Evolutionary conservation across 257 asterid genomes (phyloP), one percentile per base, ranked within the genome.

Genomic region (Phtheirospermum japonicum): DNA sequence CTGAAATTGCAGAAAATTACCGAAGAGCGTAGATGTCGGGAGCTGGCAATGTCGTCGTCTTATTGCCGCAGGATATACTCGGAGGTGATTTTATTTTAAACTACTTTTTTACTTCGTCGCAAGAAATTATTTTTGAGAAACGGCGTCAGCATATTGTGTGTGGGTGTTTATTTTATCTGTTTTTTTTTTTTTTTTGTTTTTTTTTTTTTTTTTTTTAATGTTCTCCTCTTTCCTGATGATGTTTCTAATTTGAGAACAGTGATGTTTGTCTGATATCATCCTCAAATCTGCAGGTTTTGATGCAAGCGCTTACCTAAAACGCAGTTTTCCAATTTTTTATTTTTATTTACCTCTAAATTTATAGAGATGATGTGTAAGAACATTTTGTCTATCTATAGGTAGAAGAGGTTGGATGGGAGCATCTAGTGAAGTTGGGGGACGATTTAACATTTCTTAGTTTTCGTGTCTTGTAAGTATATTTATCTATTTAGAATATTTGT

Each of bases 331-430:
- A n/a, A n/a, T n/a, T n/a, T n/a, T n/a, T n/a, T n/a, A n/a, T n/a
- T n/a, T n/a, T n/a, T n/a, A n/a, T n/a, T n/a, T n/a, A n/a, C n/a
- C n/a, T n/a, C n/a, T n/a, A n/a, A n/a, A n/a, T n/a, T n/a, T n/a
- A n/a, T n/a, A n/a, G n/a, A n/a, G n/a, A n/a, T n/a, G n/a, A n/a
- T n/a, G n/a, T n/a, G n/a, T n/a, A n/a, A n/a, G n/a, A n/a, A n/a
- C n/a, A n/a, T n/a, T n/a, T n/a, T n/a, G 19, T 71, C 50, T 12
- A 16, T 33, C 42, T 71, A 4, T 84, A 89, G 96, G 79, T 86
- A 57, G 95, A 89, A 73, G 93, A 89, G 80, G 76, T 89, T 68
- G 95, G 96, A 69, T 89, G 95, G 95, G 90, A 79, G 69, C 80
- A 75, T 71, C 78, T 89, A 26, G 75, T 89, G 70, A 84, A 66